phyloP scores from a whole-genome alignment of 208 protist genomes.

The Trypanosoma rangeli region DNA sequence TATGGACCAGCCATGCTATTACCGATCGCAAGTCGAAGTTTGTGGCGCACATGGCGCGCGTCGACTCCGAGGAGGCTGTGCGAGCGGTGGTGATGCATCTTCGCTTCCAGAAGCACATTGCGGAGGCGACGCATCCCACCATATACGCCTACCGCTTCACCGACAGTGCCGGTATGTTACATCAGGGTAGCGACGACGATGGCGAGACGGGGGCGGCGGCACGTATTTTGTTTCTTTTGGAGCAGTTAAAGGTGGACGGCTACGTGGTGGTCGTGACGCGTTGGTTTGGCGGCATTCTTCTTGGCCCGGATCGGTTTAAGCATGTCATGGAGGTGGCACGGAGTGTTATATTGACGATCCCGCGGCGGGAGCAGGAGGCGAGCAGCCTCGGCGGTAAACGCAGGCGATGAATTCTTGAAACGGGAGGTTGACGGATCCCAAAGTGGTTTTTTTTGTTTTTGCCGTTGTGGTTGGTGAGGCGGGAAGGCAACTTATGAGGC shows the following conservation, averaged over 20 bases:
- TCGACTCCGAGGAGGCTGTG: slow-evolving; percentile 54
- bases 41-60: slow-evolving; percentile 79
- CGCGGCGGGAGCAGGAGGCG: slow-evolving; percentile 38
- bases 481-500: neutral
- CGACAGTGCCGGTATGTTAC: slow-evolving; percentile 54
- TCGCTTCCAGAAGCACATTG: slow-evolving; percentile 58
- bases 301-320: slow-evolving; percentile 94
- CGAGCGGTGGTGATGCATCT: slow-evolving; percentile 56
- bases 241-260: slow-evolving; percentile 77
- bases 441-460: slow-evolving; percentile 5
- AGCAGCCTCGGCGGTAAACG: neutral
- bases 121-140: slow-evolving; percentile 85
- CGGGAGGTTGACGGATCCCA: neutral
- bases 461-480: neutral
- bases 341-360: slow-evolving; percentile 65
- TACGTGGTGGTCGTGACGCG: slow-evolving; percentile 93
- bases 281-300: slow-evolving; percentile 95
- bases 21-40: slow-evolving; percentile 87
- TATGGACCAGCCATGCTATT: slow-evolving; percentile 63
- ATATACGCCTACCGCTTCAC: slow-evolving; percentile 94
- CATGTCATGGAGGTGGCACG: slow-evolving; percentile 89
- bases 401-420: neutral
- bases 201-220: slow-evolving; percentile 88
- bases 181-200: slow-evolving; percentile 93
- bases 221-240: slow-evolving; percentile 86